Conservation (phyloP, 768 basidiomycete species). For the Tulasnella sp. region DNA sequence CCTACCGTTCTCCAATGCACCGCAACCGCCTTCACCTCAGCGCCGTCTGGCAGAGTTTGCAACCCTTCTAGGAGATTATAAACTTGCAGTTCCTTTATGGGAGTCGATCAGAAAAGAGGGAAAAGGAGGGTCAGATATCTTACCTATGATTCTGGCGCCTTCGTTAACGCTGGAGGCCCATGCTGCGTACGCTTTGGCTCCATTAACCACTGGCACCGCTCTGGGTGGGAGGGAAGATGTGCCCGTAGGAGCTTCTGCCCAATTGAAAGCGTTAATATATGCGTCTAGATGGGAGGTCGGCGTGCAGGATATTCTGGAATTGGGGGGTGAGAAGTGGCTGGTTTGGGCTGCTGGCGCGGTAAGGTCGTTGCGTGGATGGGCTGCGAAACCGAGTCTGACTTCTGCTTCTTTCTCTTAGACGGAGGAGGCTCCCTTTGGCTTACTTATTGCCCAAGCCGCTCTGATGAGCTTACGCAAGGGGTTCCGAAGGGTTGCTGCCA, state of each 20-base stretch:
- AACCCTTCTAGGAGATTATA: slow-evolving; percentile 88
- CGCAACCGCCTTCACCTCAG: slow-evolving; percentile 64
- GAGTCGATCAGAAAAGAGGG: slow-evolving; percentile 81
- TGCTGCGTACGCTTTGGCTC: slow-evolving; percentile 62
- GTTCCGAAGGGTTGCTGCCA: slow-evolving; percentile 60
- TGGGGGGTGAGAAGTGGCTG: slow-evolving; percentile 84
- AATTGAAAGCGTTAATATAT: slow-evolving; percentile 66
- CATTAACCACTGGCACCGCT: slow-evolving; percentile 41
- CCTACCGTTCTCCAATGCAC: slow-evolving; percentile 42
- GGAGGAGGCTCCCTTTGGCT: slow-evolving; percentile 78
- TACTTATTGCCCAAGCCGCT: slow-evolving; percentile 82
- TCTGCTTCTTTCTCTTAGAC: slow-evolving; percentile 53
- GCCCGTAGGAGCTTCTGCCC: slow-evolving; percentile 54
- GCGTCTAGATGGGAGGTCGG: slow-evolving; percentile 80
- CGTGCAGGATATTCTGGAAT: slow-evolving; percentile 62
- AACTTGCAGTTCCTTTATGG: slow-evolving; percentile 81
- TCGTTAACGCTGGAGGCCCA: slow-evolving; percentile 64
- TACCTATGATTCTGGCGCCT: slow-evolving; percentile 71
- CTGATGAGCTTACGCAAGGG: slow-evolving; percentile 64
- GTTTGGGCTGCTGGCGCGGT: slow-evolving; percentile 85
- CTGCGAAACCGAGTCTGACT: background rate
- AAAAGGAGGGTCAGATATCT: slow-evolving; percentile 73
- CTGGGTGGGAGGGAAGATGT: slow-evolving; percentile 26
- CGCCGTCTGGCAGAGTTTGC: slow-evolving; percentile 95
- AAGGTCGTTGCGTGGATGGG: slow-evolving; percentile 42